phyloP scores from a whole-genome alignment of 345 rosid genomes.

The thale cress (Arabidopsis thaliana) region TAIR10.1 NC_003076.8:10006501-10007000 shows the following conservation, averaged over 20 bases:
- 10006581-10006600: slow-evolving; percentile 37
- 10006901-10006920: slow-evolving; percentile 89
- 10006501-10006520: slow-evolving; percentile 86
- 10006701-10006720: slow-evolving; percentile 6
- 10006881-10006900: slow-evolving; percentile 45
- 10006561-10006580: slow-evolving; percentile 21
- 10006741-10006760: slow-evolving; percentile 59
- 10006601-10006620: slow-evolving; percentile 85
- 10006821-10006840: slow-evolving; percentile 14
- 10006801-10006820: slow-evolving; percentile 82
- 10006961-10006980: slow-evolving; percentile 62
- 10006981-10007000: slow-evolving; percentile 18
- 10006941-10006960: slow-evolving; percentile 87
- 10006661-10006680: slow-evolving; percentile 63
- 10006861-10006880: slow-evolving; percentile 27
- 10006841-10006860: slow-evolving; percentile 21
- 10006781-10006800: slow-evolving; percentile 74
- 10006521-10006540: slow-evolving; percentile 24
- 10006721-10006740: slow-evolving; percentile 25
- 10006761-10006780: slow-evolving; percentile 84
- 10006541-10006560: slow-evolving; percentile 17
- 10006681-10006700: slow-evolving; percentile 20
- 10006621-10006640: slow-evolving; percentile 81
- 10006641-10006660: slow-evolving; percentile 88
- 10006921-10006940: slow-evolving; percentile 97